phyloP scores from a whole-genome alignment of 371 early-diverging fungal genomes.

The Rhizopus stolonifer region DNA sequence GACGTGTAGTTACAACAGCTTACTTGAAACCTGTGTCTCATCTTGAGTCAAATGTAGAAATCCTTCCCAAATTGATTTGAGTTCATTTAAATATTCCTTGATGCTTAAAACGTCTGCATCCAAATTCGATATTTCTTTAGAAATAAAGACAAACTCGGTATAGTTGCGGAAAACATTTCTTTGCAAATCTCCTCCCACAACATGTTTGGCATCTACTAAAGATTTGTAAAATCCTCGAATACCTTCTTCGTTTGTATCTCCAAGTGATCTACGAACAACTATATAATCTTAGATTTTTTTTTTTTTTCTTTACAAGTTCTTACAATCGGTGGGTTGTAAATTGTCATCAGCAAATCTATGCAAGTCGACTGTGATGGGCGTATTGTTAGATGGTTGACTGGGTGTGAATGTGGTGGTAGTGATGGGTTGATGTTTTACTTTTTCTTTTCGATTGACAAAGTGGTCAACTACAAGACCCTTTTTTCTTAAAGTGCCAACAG shows the following conservation, averaged over 20 bases:
- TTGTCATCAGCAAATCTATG: constrained; percentile 50
- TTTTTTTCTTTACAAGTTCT: background rate
- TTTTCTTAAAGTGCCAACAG: background rate
- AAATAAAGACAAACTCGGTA: constrained; percentile 90
- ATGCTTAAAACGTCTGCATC: constrained; percentile 75
- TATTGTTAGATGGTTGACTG: background rate
- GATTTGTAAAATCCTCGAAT: constrained; percentile 60
- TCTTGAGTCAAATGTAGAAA: constrained; percentile 24
- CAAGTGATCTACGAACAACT: constrained; percentile 57
- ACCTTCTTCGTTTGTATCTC: constrained; percentile 62
- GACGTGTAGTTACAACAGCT: background rate
- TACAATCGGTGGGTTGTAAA: constrained; percentile 48
- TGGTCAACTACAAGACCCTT: constrained; percentile 1
- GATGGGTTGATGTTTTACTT: background rate
- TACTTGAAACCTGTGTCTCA: background rate
- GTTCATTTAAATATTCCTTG: constrained; percentile 67
- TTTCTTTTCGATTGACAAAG: background rate
- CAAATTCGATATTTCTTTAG: constrained; percentile 87
- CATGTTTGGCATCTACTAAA: constrained; percentile 72
- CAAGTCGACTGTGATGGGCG: constrained; percentile 42
- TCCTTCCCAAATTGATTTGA: constrained; percentile 63
- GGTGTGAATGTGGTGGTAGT: background rate
- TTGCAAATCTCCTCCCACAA: constrained; percentile 81
- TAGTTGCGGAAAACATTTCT: constrained; percentile 93
- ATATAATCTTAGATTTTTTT: background rate